A percentile compares a stretch with the other conserved stretches of the same genome.
phyloP scores from a whole-genome alignment of 805 yeast genomes.

The Candida orba region DNA sequence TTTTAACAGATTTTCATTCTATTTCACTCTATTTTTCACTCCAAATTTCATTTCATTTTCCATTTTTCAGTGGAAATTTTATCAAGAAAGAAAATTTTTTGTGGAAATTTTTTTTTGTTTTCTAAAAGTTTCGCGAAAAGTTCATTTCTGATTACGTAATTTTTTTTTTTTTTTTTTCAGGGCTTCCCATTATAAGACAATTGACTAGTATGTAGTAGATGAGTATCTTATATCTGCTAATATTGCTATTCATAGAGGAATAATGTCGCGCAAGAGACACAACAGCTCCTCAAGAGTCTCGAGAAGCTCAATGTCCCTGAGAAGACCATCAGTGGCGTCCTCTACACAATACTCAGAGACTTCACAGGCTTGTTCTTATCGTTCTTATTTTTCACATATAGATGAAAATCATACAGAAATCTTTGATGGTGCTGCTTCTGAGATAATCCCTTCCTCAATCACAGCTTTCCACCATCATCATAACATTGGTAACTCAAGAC shows the following conservation, averaged over 20 bases:
- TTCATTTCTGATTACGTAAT: too few relatives aligned
- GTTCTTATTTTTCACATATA: slow-evolving; percentile 12
- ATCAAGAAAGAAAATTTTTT: too few relatives aligned
- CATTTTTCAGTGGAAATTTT: too few relatives aligned
- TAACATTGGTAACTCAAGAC: slow-evolving; percentile 23
- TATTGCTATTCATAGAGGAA: neutral
- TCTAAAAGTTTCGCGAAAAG: neutral
- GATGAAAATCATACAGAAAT: slow-evolving; percentile 66
- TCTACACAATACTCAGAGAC: slow-evolving; percentile 9
- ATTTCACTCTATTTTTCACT: too few relatives aligned
- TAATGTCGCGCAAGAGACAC: slow-evolving; percentile 6
- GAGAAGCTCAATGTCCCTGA: slow-evolving; percentile 21
- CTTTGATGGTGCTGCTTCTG: slow-evolving; percentile 73
- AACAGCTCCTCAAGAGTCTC: slow-evolving; percentile 13
- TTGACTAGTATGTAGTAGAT: too few relatives aligned
- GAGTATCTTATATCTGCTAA: too few relatives aligned
- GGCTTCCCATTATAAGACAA: too few relatives aligned
- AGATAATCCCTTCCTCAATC: slow-evolving; percentile 69
- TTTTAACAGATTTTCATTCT: too few relatives aligned
- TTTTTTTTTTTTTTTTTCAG: too few relatives aligned
- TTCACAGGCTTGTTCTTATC: slow-evolving; percentile 14
- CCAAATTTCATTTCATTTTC: too few relatives aligned
- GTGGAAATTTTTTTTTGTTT: neutral
- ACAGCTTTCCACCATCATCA: slow-evolving; percentile 70
- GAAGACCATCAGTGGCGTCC: slow-evolving; percentile 27